phyloP scores from a whole-genome alignment of 2,329 filamentous ascomycete species.

The Dactylonectria macrodidyma region DNA sequence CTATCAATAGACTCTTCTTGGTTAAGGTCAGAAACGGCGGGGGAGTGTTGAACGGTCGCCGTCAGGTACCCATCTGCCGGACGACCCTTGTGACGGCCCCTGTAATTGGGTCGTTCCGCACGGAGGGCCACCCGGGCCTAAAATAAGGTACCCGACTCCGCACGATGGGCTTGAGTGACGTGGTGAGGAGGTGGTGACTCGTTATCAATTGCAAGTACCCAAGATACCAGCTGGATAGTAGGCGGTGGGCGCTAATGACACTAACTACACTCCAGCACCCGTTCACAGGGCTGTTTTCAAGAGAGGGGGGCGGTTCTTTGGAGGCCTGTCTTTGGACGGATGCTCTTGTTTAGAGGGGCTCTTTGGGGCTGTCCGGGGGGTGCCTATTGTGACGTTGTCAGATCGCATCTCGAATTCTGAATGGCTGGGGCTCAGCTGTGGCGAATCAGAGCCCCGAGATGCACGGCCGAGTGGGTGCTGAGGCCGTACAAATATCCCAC shows the following conservation, averaged over 20 bases:
- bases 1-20: neutral
- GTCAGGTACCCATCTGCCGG: constrained; percentile 8
- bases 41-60: constrained; percentile 3
- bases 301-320: neutral
- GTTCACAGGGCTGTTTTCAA: too few species aligned
- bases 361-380: constrained; percentile 9
- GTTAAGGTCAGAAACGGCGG: neutral
- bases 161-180: constrained; percentile 7
- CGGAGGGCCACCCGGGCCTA: constrained; percentile 6
- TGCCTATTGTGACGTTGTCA: constrained; percentile 3
- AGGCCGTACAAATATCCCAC: constrained; percentile 45
- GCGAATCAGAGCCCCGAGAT: constrained; percentile 15
- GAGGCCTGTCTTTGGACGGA: too few species aligned
- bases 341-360: neutral
- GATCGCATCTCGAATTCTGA: constrained; percentile 18
- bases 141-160: constrained; percentile 29
- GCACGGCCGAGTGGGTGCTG: constrained; percentile 21
- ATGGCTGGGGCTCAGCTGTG: constrained; percentile 21
- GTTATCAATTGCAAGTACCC: neutral
- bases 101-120: neutral
- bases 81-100: neutral
- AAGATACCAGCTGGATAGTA: too few species aligned
- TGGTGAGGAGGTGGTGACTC: constrained; percentile 13
- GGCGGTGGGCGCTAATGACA: too few species aligned
- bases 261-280: too few species aligned